phyloP scores from a whole-genome alignment of 2,329 filamentous ascomycete species.

The Lasiodiplodia gonubiensis region DNA sequence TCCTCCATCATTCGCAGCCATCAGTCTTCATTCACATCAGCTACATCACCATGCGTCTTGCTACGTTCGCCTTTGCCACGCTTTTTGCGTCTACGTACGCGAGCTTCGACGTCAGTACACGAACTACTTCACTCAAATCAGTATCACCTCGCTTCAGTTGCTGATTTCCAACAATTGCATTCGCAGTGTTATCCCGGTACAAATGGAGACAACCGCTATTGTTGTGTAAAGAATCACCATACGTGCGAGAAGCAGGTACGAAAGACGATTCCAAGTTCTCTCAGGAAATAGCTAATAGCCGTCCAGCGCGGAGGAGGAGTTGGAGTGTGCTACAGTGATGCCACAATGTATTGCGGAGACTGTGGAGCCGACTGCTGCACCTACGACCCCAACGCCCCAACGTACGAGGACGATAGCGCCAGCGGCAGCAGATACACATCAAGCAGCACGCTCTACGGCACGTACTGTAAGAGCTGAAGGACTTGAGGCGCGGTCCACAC shows the following conservation, averaged over 20 bases:
- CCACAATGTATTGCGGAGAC: not conserved
- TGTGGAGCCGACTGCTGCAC: constrained; percentile 3
- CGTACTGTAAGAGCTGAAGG: constrained; percentile 26
- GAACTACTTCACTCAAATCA: no score
- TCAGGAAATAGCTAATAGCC: not conserved
- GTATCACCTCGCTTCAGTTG: not conserved
- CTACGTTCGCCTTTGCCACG: not conserved
- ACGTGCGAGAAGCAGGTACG: not conserved
- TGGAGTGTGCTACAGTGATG: not conserved
- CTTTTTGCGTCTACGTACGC: not conserved
- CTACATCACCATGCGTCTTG: not conserved
- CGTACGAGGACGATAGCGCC: not conserved
- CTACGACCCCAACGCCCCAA: not conserved
- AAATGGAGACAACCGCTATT: not conserved
- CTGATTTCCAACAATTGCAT: not conserved
- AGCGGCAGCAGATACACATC: not conserved
- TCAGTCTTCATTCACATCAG: no score
- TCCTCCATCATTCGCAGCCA: no score
- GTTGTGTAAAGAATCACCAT: not conserved
- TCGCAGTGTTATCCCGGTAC: not conserved
- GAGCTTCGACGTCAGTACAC: not conserved
- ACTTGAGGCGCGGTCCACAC: no score
- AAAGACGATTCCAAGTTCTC: not conserved
- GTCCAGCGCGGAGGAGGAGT: not conserved
- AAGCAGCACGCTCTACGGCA: not conserved